Percentiles rank a stretch among this genome's conserved stretches.
Evolutionary conservation across 495 filamentous ascomycete species (phyloP).

Genomic region (Choiromyces venosus): DNA sequence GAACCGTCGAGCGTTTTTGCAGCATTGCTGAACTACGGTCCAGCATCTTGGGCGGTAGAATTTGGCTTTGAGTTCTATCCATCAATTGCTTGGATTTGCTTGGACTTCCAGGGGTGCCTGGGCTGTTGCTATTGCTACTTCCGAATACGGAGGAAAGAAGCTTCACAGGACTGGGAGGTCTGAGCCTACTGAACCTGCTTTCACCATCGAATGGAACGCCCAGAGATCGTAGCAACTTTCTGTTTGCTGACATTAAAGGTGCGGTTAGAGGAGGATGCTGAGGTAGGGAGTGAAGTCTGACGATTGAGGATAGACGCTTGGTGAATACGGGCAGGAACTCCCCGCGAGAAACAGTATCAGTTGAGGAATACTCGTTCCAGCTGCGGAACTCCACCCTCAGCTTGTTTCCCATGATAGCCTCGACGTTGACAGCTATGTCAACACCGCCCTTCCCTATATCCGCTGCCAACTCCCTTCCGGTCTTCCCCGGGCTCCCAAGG

Average conservation of each 20-base stretch:
- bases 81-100: conserved; percentile 26
- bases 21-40: conserved; percentile 29
- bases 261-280: conserved; percentile 62
- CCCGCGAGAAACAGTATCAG: conserved; percentile 32
- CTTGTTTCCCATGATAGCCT: conserved; percentile 32
- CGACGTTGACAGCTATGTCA: conserved; percentile 56
- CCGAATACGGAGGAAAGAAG: conserved; percentile 76
- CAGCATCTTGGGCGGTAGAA: conserved; percentile 31
- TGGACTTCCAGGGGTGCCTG: conserved; percentile 21
- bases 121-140: conserved; percentile 45
- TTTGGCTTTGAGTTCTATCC: conserved; percentile 38
- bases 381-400: conserved; percentile 40
- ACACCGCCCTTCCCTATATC: conserved; percentile 64
- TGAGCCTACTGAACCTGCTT: conserved; percentile 55
- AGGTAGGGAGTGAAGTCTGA: conserved; percentile 57
- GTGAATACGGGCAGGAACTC: conserved; percentile 37
- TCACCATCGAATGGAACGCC: conserved; percentile 57
- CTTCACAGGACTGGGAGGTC: conserved; percentile 82
- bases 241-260: conserved; percentile 59
- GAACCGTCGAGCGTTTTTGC: conserved; percentile 30
- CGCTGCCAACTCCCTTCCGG: conserved; percentile 38
- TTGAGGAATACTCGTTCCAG: conserved; percentile 41
- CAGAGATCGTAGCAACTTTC: conserved; percentile 69
- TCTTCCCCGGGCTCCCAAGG: conserved; percentile 21
- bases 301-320: conserved; percentile 35